Evolutionary conservation across 257 asterid species (phyloP), one percentile per base, ranked within the genome.

Genomic region (Oldenlandia corymbosa): DNA sequence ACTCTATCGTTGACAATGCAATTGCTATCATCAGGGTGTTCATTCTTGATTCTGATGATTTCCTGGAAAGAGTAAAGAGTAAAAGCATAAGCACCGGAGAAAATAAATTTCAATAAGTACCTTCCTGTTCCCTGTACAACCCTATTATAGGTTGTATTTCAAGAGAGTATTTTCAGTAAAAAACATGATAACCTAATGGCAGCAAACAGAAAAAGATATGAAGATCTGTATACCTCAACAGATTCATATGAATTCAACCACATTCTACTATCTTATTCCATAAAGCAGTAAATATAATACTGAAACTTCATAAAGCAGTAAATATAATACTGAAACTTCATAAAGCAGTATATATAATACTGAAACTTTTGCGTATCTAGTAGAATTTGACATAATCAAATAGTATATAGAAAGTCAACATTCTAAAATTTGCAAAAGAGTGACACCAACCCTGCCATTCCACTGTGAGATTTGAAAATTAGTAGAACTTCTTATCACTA

Each of bases 1-100:
- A 88, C 98, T 78, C 96, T 81, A 72, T 77, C 95, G 68, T 91
- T 88, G 66, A 85, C 96, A 71, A 91, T 91, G 74, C 98, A 91
- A 78, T 83, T 82, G 46, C 79, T 69, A 81, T 91, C 98, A 85
- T 91, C 96, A 39, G 96, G 98, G 77, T 91, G 98, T 81, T 91
- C 98, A 53, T 81, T 86, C 88, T 83, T 85, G 80, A 91, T 91
- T 80, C 98, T 82, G 67, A 62, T 75, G 62, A 91, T 84, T 82
- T 88, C 98, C 98, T 91, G 89, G 42, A 51, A 71, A 71, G 69
- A 58, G 63, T 11, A 18, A 27, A 26, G 28, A 60, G 65, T 18
- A 50, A 46, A 36, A 26, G 27, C 16, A 32, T 21, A 17, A 70
- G 36, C 34, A 26, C 60, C 47, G 41, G 39, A 47, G 23, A 14